phyloP scores from a whole-genome alignment of 352 stramenopile species.

The Phytophthora pistaciae region DNA sequence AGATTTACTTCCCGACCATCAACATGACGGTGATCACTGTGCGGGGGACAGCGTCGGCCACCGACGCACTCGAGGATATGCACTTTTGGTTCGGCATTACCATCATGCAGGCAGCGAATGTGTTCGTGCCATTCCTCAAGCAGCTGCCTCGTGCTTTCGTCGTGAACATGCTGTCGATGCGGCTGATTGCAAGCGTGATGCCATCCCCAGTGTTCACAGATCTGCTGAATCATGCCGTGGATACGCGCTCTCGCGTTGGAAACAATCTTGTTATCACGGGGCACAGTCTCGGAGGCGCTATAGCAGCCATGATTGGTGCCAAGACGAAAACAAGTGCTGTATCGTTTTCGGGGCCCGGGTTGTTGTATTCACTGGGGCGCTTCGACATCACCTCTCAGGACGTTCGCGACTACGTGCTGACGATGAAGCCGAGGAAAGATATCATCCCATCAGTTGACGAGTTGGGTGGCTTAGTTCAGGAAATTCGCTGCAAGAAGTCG shows the following conservation, averaged over 20 bases:
- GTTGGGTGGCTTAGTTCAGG: constrained; percentile 79
- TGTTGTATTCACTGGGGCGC: constrained; percentile 78
- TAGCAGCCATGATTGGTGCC: constrained; percentile 79
- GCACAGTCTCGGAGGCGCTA: constrained; percentile 80
- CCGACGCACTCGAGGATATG: constrained; percentile 84
- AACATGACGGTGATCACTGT: constrained; percentile 89
- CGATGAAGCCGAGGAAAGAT: constrained; percentile 81
- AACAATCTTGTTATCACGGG: constrained; percentile 79
- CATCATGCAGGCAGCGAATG: constrained; percentile 86
- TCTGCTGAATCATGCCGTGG: constrained; percentile 61
- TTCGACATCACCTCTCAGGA: constrained; percentile 70
- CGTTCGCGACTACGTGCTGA: constrained; percentile 82
- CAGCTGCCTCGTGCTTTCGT: constrained; percentile 77
- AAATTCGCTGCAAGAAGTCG: constrained; percentile 78
- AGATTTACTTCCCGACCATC: constrained; percentile 78
- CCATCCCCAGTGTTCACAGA: constrained; percentile 68
- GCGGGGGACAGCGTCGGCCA: constrained; percentile 80
- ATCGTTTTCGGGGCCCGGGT: constrained; percentile 78
- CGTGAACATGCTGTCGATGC: constrained; percentile 81
- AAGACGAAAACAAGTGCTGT: constrained; percentile 79
- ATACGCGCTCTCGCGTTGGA: constrained; percentile 50
- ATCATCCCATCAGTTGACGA: constrained; percentile 84
- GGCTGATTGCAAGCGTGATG: constrained; percentile 71
- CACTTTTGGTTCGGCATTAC: constrained; percentile 90
- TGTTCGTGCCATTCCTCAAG: constrained; percentile 88